These are phyloP conservation scores for Backusella westeae DNA, from an alignment of 192 early-diverging fungal species.

Conservation along the genomic window DNA sequence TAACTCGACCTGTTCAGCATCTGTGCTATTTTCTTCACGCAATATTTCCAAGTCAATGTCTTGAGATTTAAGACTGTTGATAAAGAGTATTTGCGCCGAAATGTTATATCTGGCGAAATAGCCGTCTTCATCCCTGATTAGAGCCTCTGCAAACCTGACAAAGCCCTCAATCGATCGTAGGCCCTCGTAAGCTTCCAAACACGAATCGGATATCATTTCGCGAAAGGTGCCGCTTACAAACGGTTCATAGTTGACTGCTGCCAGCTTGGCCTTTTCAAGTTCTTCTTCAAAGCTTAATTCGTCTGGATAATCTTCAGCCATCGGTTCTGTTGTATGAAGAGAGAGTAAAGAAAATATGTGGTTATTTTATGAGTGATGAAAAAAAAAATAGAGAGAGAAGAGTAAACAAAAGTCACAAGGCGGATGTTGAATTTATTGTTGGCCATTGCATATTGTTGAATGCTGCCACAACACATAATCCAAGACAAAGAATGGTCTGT, in stretches of 20 bases:
- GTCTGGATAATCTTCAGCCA: neutral
- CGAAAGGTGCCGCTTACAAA: neutral
- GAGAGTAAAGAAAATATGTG: neutral
- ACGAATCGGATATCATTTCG: slow-evolving; percentile 10
- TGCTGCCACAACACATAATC: too few relatives aligned
- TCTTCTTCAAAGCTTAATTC: slow-evolving; percentile 1
- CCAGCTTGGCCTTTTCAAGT: neutral
- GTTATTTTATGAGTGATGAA: neutral
- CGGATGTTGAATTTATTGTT: too few relatives aligned
- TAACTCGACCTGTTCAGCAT: neutral
- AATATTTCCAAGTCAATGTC: slow-evolving; percentile 23
- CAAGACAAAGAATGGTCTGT: too few relatives aligned
- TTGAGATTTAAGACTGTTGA: slow-evolving; percentile 26
- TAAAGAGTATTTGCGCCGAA: slow-evolving; percentile 15
- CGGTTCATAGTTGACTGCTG: neutral
- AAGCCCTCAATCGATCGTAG: slow-evolving; percentile 21
- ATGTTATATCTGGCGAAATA: slow-evolving; percentile 10
- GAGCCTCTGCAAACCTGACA: slow-evolving; percentile 8
- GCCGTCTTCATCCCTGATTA: slow-evolving; percentile 24
- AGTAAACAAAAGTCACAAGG: neutral
- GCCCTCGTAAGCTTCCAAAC: slow-evolving; percentile 10
- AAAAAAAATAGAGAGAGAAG: neutral
- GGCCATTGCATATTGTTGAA: too few relatives aligned
- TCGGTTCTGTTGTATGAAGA: neutral
- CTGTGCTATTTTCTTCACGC: slow-evolving; percentile 6